Base-by-base conservation (phyloP, 129 eudicot species). In the Erigeron canadensis region DNA sequence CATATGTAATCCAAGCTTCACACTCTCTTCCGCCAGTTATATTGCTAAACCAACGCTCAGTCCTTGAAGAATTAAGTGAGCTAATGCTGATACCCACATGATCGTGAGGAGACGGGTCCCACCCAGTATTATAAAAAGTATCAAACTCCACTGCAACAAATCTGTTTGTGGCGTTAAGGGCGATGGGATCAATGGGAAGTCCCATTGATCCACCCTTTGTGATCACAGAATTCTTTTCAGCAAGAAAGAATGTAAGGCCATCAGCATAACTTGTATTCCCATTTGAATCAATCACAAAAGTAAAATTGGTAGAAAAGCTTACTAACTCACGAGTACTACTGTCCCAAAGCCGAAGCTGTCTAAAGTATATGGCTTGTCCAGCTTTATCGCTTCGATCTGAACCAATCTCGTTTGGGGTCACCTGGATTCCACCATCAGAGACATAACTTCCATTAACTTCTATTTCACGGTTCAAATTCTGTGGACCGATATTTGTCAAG, bases 121-220 rank as follows among this genome's bases (percentile, higher is more conserved):
- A 79, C 0, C n/a, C n/a, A n/a, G n/a, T n/a, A n/a, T 3, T 12
- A 1, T 4, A 5, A 53, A 16, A 75, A 4, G 82, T 86, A 77
- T 86, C 90, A 39, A 86, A 86, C 73, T 86, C 90, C 34, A 86
- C 85, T 0, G 90, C 90, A 23, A 86, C 74, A 77, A 82, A 86
- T 2, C 12, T 69, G 56, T 39, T 59, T 0, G 74, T 0, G 44
- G 58, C 4, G 2, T 0, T 8, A n/a, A n/a, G 5, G 16, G 17
- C 6, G 15, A 0, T 11, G n/a, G n/a, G n/a, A n/a, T 13, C 0
- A 28, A 7, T 15, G n/a, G 75, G 80, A 48, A 74, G 83, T 65
- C 83, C 78, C 74, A 75, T 77, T 42, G 80, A 44, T 1, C 63
- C 71, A 21, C 81, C 85, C 4, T 51, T 1, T 0, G 12, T 7